Evolutionary conservation across 805 yeast genomes (phyloP), one percentile per base, ranked within the genome.

Genomic region (Candida orba): DNA sequence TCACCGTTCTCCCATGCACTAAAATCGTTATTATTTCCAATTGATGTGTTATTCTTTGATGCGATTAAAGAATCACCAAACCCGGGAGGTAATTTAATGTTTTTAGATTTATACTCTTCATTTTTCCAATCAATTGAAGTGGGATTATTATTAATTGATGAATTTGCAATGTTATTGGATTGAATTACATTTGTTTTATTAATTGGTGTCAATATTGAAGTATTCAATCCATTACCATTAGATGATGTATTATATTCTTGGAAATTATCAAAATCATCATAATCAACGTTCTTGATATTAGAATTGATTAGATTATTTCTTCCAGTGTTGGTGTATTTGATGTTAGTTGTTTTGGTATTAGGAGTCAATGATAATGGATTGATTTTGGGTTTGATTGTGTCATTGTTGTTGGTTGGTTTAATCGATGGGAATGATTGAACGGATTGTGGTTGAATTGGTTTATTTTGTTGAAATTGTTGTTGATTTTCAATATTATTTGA

Each of bases 71-170:
- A 51, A 29, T 62, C 58, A 2, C 69, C 66, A 42, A 69, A 69
- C 6, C 75, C 73, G 2, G 73, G 75, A 17, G 74, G 74, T 8
- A 65, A 52, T 33, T 58, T 46, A 23, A 46, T 40, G 25, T 46
- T 46, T 32, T 40, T 44, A 3, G 43, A 37, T 36, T 46, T 45
- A 20, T 45, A 45, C 4, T 36, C 23, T 27, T 46, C 49, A 29
- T 40, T 41, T 6, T 41, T 39, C 49, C 49, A 46, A 20, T 46
- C 49, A 24, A 46, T 46, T 2, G 42, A 14, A 34, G 27, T 35
- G 8, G 34, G 13, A 12, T 33, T 20, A 20, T 20, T 20, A 20
- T 20, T 20, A 5, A 20, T 20, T 20, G 17, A 15, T 30, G 15
- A 7, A 12, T 14, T 14, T 30, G 14, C 6, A 13, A 30, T 30